Evolutionary conservation across 139 green algal genomes (phyloP).

Genomic region (Chlorella sp.): DNA sequence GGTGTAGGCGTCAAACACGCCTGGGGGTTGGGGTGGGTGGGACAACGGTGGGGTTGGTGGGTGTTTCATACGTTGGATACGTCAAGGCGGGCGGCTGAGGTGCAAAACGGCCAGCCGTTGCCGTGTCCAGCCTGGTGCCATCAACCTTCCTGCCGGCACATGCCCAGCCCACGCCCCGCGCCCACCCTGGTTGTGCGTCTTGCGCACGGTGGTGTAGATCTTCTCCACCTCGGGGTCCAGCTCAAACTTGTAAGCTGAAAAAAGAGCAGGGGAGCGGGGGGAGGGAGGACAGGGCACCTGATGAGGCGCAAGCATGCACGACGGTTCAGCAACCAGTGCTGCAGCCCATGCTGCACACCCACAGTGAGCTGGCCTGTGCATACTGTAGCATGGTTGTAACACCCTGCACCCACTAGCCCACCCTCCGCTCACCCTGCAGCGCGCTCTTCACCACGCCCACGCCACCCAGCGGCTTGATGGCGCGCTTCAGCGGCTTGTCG

Average conservation of each 20-base stretch:
- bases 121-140: too few species aligned
- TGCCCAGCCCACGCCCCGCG: not conserved
- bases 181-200: slow-evolving; percentile 77
- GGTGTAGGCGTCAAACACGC: slow-evolving; percentile 85
- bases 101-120: too few species aligned
- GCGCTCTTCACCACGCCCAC: slow-evolving; percentile 76
- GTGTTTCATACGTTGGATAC: too few species aligned
- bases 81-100: too few species aligned
- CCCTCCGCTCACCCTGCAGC: slow-evolving; percentile 43
- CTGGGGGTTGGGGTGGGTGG: too few species aligned
- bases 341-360: too few species aligned
- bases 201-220: slow-evolving; percentile 64
- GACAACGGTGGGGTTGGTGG: too few species aligned
- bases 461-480: slow-evolving; percentile 82
- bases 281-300: too few species aligned
- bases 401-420: not conserved
- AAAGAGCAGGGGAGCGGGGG: not conserved
- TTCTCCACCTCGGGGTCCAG: slow-evolving; percentile 49
- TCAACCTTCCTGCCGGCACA: too few species aligned
- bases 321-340: too few species aligned
- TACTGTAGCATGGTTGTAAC: not conserved
- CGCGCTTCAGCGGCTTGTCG: slow-evolving; percentile 74
- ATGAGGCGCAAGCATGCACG: too few species aligned
- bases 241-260: slow-evolving; percentile 51
- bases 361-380: too few species aligned